Evolutionary conservation across 2,329 filamentous ascomycete species (phyloP).

Genomic region (Cladophialophora chaetospira): DNA sequence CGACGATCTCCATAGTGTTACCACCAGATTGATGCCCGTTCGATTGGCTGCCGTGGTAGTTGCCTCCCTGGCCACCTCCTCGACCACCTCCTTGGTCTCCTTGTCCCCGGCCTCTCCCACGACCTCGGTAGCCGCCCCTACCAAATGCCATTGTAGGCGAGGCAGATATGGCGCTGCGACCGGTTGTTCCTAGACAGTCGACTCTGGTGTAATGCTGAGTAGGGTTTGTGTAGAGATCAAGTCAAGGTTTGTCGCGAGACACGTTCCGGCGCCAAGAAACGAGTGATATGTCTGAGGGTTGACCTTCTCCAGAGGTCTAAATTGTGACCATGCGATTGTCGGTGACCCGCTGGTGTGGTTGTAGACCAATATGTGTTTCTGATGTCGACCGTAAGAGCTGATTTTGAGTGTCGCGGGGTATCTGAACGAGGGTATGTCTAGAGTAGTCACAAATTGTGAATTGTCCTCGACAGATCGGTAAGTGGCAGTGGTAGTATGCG

Average conservation of each 20-base stretch:
- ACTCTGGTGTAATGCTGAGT: neutral
- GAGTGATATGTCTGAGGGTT: neutral
- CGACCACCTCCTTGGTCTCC: neutral
- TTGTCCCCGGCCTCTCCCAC: neutral
- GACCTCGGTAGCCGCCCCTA: neutral
- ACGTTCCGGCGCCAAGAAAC: neutral
- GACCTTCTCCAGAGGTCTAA: neutral
- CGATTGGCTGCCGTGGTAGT: neutral
- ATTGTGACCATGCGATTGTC: neutral
- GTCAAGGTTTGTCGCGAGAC: neutral
- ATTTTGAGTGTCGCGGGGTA: neutral
- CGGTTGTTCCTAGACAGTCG: neutral
- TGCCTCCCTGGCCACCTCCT: neutral
- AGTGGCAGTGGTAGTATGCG: neutral
- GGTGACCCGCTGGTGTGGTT: neutral
- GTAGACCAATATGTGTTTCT: too few species aligned
- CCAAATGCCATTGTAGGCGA: slow-evolving; percentile 8
- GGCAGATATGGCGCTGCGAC: neutral
- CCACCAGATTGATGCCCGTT: neutral
- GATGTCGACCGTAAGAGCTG: too few species aligned
- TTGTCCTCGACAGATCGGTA: neutral
- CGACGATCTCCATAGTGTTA: slow-evolving; percentile 37
- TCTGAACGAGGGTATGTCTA: neutral
- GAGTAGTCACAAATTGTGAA: neutral
- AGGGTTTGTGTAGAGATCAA: neutral